Conservation (phyloP, 140 eudicot genomes). For the Ambrosia hybrid region DNA sequence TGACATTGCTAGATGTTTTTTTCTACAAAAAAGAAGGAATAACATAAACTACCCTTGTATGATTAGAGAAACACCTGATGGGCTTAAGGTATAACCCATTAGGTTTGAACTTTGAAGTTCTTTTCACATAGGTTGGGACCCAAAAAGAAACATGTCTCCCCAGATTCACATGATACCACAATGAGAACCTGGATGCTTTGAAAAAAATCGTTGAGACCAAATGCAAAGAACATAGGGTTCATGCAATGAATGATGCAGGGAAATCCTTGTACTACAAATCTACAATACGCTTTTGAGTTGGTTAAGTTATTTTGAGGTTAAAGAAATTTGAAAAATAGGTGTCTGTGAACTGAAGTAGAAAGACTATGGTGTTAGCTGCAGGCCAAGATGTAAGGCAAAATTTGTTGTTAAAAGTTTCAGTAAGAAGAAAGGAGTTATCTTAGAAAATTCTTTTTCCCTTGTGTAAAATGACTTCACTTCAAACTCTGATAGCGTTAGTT, state of each 20-base stretch:
- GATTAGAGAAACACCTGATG: background rate
- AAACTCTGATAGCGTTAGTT: background rate
- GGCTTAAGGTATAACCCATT: constrained; percentile 9
- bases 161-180: background rate
- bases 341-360: background rate
- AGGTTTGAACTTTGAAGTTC: background rate
- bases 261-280: background rate
- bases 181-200: background rate
- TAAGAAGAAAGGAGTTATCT: background rate
- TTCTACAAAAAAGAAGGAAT: background rate
- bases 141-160: background rate
- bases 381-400: background rate
- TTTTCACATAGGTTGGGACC: background rate
- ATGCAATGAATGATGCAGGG: background rate
- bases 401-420: background rate
- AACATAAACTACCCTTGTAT: background rate
- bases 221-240: background rate
- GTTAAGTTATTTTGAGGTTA: background rate
- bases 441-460: background rate
- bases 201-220: background rate
- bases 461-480: background rate
- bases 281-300: background rate
- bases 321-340: background rate
- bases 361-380: background rate
- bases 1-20: background rate